Base-by-base conservation (phyloP, 768 basidiomycete species). In the Myochromella boudieri region DNA sequence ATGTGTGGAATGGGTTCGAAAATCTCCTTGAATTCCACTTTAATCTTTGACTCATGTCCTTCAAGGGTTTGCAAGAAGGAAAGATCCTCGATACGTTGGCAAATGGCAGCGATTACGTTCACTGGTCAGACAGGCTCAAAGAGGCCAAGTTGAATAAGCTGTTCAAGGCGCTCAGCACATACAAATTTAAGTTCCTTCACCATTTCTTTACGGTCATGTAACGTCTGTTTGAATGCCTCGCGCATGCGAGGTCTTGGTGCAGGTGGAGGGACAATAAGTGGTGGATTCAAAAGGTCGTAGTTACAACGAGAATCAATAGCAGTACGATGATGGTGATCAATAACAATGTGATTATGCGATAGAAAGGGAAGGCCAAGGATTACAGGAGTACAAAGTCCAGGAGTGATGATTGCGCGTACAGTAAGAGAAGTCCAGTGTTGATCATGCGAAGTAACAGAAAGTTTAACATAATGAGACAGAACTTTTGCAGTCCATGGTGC, bases 1-100 rank as follows among this genome's bases (percentile, higher is more conserved):
- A 51, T 48, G 38, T 70, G 64, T 0, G 64, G 69, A 2, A 72
- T 63, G 0, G 46, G 42, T 3, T 54, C 56, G 34, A 71, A 71
- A 0, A 60, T 31, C 3, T 57, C 50, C 9, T 29, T 36, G 20
- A 55, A 60, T 15, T 60, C 56, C 2, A 27, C 24, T 27, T 53
- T 57, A 8, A 48, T 34, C 7, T 22, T 46, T 1, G 32, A 33
- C 6, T 47, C 45, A 8, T 25, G 38, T 7, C 45, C 17, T 17
- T 17, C 3, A 3, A 48, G 12, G 3, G 14, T 11, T 27, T 21
- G 22, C 7, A 33, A 6, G 1, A 8, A 12, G 0, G 32, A 34
- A 1, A 42, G 27, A 1, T 26, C 25, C 6, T 39, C 17, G 17
- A 47, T 44, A 4, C 25, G 37, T 3, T 4, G 14, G 17, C 24